Evolutionary conservation across 2,329 filamentous ascomycete genomes (phyloP).

Genomic region (Monosporascus sp.): DNA sequence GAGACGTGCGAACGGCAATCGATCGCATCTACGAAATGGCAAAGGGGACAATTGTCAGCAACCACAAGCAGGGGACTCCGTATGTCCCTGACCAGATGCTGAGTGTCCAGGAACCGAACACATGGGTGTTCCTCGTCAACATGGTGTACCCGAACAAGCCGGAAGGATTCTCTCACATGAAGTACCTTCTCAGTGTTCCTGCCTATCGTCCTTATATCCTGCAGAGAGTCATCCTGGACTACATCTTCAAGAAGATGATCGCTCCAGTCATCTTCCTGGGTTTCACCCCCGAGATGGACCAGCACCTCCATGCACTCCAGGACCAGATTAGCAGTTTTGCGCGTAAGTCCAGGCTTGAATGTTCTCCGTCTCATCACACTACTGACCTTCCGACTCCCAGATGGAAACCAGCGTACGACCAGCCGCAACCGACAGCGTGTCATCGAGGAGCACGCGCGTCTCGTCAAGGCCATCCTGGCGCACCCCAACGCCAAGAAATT

Average conservation of each 20-base stretch:
- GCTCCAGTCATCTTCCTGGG: constrained; percentile 23
- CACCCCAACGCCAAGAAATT: constrained; percentile 8
- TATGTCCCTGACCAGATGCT: constrained; percentile 13
- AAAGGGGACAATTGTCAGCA: constrained; percentile 23
- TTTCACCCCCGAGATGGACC: constrained; percentile 19
- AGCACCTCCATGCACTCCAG: constrained; percentile 22
- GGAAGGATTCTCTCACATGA: constrained; percentile 18
- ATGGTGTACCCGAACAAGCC: constrained; percentile 15
- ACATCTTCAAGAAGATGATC: constrained; percentile 24
- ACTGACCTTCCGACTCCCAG: constrained; percentile 7
- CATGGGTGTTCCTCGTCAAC: constrained; percentile 22
- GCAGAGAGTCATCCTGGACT: constrained; percentile 24
- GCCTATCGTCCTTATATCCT: constrained; percentile 21
- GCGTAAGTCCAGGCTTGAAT: constrained; percentile 3
- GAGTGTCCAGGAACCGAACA: constrained; percentile 12
- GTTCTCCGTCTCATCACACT: background rate
- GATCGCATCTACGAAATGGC: constrained; percentile 20
- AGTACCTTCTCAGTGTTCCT: constrained; percentile 15
- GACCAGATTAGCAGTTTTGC: constrained; percentile 13
- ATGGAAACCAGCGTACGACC: background rate
- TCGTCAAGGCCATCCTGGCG: constrained; percentile 18
- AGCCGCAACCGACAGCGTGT: constrained; percentile 18
- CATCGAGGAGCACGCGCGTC: constrained; percentile 25
- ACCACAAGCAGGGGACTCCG: constrained; percentile 12
- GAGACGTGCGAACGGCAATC: constrained; percentile 19